Percentiles rank a stretch among this genome's conserved stretches.
These are phyloP conservation scores for Tympanopsis confertula DNA, from an alignment of 2,329 filamentous ascomycete species.

Conservation along the genomic window DNA sequence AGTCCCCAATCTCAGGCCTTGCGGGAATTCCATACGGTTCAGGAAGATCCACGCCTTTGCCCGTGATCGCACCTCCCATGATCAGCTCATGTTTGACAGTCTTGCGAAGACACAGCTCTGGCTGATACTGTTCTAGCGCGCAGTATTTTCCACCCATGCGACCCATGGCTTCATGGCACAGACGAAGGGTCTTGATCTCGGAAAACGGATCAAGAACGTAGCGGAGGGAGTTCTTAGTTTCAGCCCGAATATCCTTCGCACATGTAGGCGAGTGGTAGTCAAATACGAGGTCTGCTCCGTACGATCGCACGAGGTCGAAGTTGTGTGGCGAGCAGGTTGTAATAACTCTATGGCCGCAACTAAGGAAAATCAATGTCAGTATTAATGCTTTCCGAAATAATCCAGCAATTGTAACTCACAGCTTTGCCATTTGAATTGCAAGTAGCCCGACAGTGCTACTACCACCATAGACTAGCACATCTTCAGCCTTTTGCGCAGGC, in stretches of 20 bases:
- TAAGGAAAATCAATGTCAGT: no score
- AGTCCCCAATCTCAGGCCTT: slow-evolving; percentile 8
- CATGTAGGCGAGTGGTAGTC: slow-evolving; percentile 34
- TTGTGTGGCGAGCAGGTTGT: slow-evolving; percentile 33
- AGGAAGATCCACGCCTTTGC: slow-evolving; percentile 16
- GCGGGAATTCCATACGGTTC: slow-evolving; percentile 11
- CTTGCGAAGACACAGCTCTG: slow-evolving; percentile 17
- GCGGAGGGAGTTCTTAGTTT: slow-evolving; percentile 18
- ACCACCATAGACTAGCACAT: not conserved
- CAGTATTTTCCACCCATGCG: slow-evolving; percentile 12
- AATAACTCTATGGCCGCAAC: slow-evolving; percentile 19
- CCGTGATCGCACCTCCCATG: slow-evolving; percentile 17
- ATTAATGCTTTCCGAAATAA: no score
- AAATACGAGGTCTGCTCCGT: slow-evolving; percentile 34
- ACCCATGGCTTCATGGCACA: not conserved
- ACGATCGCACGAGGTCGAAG: slow-evolving; percentile 29
- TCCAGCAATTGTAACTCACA: no score
- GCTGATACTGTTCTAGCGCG: slow-evolving; percentile 9
- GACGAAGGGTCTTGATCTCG: slow-evolving; percentile 8
- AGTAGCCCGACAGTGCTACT: not conserved
- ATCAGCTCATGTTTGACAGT: slow-evolving; percentile 17
- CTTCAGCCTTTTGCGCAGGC: no score
- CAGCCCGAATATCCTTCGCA: slow-evolving; percentile 27
- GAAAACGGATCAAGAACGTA: slow-evolving; percentile 23
- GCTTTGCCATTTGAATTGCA: not conserved